Conservation (phyloP, 192 early-diverging fungal species). For the Rhizoclosmatium globosum region DNA sequence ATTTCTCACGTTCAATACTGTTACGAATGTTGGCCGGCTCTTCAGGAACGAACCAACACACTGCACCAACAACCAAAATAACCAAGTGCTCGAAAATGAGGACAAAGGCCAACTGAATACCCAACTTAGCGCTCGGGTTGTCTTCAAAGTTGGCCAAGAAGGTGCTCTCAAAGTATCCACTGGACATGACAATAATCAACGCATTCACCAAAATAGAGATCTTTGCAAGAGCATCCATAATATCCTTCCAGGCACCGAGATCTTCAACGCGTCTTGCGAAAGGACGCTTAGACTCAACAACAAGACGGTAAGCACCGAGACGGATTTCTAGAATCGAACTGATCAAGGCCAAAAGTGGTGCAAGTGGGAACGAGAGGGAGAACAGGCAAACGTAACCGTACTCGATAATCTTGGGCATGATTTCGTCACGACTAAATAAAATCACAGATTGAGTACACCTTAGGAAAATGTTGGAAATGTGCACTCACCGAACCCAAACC, state of each 20-base stretch:
- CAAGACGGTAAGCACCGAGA: conserved; percentile 55
- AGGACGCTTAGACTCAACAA: conserved; percentile 37
- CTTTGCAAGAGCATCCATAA: conserved; percentile 2
- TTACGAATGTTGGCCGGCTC: conserved; percentile 40
- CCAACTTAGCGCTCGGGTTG: conserved; percentile 31
- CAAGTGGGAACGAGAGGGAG: conserved; percentile 72
- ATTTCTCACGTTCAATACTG: conserved; percentile 42
- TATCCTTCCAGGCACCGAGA: conserved; percentile 37
- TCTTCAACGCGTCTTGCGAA: conserved; percentile 37
- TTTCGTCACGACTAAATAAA: neutral
- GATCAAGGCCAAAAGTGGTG: conserved; percentile 69
- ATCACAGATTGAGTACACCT: too few relatives aligned
- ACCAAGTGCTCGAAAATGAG: conserved; percentile 48
- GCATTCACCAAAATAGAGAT: conserved; percentile 46
- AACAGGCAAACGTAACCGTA: conserved; percentile 78
- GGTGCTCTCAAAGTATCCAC: conserved; percentile 35
- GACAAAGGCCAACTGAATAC: conserved; percentile 45
- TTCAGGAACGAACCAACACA: conserved; percentile 40
- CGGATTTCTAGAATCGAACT: conserved; percentile 69
- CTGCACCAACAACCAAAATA: conserved; percentile 12
- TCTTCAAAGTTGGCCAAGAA: conserved; percentile 8
- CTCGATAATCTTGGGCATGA: conserved; percentile 56
- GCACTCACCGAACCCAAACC: conserved; percentile 11
- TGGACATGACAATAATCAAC: conserved; percentile 48
- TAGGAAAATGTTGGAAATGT: neutral